Conservation (phyloP, 2,329 filamentous ascomycete genomes). For the Huntiella decipiens region DNA sequence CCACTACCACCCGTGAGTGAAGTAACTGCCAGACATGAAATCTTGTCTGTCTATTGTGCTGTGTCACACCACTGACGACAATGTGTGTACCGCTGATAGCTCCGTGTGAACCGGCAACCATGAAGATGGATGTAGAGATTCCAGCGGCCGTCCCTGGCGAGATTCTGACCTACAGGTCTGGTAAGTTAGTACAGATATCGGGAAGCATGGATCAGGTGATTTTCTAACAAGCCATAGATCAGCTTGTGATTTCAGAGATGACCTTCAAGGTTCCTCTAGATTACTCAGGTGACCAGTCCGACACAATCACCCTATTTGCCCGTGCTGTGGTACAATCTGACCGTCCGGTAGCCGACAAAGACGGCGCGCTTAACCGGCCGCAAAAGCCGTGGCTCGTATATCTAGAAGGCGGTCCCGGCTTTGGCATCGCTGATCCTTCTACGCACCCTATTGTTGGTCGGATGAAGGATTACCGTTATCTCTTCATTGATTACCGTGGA, state of each 20-base stretch:
- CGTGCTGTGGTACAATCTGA: conserved; percentile 52
- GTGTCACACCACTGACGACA: neutral
- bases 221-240: conserved; percentile 30
- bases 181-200: neutral
- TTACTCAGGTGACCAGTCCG: conserved; percentile 37
- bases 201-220: neutral
- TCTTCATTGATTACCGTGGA: conserved; percentile 80
- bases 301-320: conserved; percentile 56
- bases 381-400: conserved; percentile 47
- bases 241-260: conserved; percentile 58
- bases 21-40: neutral
- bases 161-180: conserved; percentile 7
- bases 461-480: conserved; percentile 65
- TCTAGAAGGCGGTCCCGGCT: conserved; percentile 72
- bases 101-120: neutral
- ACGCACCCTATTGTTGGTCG: conserved; percentile 50
- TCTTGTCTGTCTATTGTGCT: neutral
- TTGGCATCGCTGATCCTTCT: conserved; percentile 57
- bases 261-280: conserved; percentile 77
- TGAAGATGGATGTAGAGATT: conserved; percentile 3
- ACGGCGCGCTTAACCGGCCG: conserved; percentile 18
- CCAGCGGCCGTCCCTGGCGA: conserved; percentile 5
- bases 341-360: conserved; percentile 31
- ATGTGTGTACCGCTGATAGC: neutral
- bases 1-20: conserved; percentile 4